Conservation (phyloP, 768 basidiomycete genomes). For the Termitomyces sp. region DNA sequence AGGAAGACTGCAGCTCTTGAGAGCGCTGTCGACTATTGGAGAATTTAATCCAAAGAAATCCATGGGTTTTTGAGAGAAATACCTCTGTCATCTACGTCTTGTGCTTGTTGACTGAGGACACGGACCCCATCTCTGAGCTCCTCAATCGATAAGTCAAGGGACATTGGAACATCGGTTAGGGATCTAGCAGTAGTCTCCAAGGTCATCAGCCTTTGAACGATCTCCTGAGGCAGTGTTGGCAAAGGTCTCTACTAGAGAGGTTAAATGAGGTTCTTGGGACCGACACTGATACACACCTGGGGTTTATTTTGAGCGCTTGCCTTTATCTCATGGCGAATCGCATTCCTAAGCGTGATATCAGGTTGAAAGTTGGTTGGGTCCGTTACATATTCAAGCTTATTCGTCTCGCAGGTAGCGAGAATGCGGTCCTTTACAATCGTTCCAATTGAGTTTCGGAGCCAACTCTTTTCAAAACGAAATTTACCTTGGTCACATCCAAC, state of each 20-base stretch:
- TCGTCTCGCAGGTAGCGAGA: constrained; percentile 69
- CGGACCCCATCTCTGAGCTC: constrained; percentile 35
- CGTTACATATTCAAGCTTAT: constrained; percentile 55
- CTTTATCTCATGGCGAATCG: constrained; percentile 51
- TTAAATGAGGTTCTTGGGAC: neutral
- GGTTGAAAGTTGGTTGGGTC: constrained; percentile 79
- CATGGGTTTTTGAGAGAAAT: neutral
- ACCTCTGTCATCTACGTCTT: constrained; percentile 47
- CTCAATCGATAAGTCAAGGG: constrained; percentile 27
- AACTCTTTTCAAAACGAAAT: neutral
- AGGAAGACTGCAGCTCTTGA: constrained; percentile 31
- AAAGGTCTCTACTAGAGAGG: constrained; percentile 1
- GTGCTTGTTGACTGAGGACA: constrained; percentile 29
- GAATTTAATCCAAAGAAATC: neutral
- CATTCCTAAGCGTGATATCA: constrained; percentile 66
- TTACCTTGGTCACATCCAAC: constrained; percentile 64
- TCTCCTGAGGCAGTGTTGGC: constrained; percentile 23
- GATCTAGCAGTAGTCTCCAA: constrained; percentile 27
- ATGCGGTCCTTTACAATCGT: constrained; percentile 59
- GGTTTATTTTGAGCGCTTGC: constrained; percentile 10
- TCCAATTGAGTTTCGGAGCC: too few relatives aligned
- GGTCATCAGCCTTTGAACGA: constrained; percentile 26
- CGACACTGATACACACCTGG: constrained; percentile 14
- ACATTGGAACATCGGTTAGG: constrained; percentile 27
- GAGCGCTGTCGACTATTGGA: constrained; percentile 37